A percentile compares a stretch with the other conserved stretches of the same genome.
Evolutionary conservation across 2,329 filamentous ascomycete species (phyloP).

Genomic region (Orbilia ellipsospora): DNA sequence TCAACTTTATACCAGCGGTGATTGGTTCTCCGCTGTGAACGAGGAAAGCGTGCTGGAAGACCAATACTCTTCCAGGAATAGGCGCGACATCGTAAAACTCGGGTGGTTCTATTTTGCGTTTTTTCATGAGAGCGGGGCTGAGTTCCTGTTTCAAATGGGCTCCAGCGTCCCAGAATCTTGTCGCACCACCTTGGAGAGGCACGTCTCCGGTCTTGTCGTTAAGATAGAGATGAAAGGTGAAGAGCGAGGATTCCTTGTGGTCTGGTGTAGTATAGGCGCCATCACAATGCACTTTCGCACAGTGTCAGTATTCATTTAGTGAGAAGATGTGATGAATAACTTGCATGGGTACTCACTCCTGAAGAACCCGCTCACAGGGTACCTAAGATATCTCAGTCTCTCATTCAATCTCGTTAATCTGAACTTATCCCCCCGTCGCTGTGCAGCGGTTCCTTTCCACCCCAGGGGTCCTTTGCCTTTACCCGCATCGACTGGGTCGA

Average conservation of each 20-base stretch:
- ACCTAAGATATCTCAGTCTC: constrained; percentile 54
- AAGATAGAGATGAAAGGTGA: constrained; percentile 57
- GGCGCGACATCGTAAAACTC: constrained; percentile 53
- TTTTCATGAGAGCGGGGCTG: constrained; percentile 19
- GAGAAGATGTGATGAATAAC: background rate
- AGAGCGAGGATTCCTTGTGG: constrained; percentile 45
- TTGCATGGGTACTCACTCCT: constrained; percentile 38
- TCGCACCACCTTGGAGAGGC: constrained; percentile 49
- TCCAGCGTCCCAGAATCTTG: constrained; percentile 52
- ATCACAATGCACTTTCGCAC: constrained; percentile 55
- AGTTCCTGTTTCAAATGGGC: constrained; percentile 26
- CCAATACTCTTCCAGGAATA: constrained; percentile 52
- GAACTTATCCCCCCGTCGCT: constrained; percentile 33
- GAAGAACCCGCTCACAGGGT: constrained; percentile 55
- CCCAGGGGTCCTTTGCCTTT: constrained; percentile 37
- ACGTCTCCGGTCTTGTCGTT: constrained; percentile 40
- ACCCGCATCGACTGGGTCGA: constrained; percentile 33
- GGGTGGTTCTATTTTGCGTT: constrained; percentile 14
- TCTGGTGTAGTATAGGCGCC: constrained; percentile 55
- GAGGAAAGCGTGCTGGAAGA: constrained; percentile 56
- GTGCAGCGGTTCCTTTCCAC: constrained; percentile 40
- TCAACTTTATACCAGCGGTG: constrained; percentile 52
- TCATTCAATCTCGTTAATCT: constrained; percentile 55
- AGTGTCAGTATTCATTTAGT: background rate
- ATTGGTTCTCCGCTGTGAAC: constrained; percentile 56